Evolutionary conservation across 345 rosid species (phyloP).

Genomic region (Iberis pinnata): DNA sequence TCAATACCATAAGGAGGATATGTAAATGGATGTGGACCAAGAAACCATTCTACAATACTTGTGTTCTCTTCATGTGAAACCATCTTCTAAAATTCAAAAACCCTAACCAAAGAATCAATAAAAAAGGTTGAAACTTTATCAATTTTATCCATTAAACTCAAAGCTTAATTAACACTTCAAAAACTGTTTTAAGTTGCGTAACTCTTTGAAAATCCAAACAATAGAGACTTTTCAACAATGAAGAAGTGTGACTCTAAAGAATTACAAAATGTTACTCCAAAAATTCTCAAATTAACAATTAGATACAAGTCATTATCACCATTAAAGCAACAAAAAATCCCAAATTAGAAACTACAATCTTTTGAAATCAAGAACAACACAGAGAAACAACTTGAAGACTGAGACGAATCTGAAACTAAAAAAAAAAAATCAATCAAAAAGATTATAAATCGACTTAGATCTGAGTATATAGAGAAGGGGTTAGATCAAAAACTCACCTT

Average conservation of each 20-base stretch:
- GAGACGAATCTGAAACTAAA: not conserved
- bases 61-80: conserved; percentile 34
- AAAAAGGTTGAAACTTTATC: conserved; percentile 3
- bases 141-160: conserved; percentile 13
- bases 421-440: not conserved
- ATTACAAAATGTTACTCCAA: conserved; percentile 15
- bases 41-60: conserved; percentile 53
- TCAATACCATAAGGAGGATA: conserved; percentile 50
- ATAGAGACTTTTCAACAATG: conserved; percentile 30
- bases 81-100: conserved; percentile 10
- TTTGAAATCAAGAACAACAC: not conserved
- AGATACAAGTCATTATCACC: conserved; percentile 20
- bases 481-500: conserved; percentile 28
- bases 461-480: conserved; percentile 16
- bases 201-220: not conserved
- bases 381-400: too few relatives aligned
- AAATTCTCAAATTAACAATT: conserved; percentile 9
- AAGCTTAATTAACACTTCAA: not conserved
- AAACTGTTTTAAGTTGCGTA: conserved; percentile 11
- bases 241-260: conserved; percentile 18
- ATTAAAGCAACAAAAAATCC: conserved; percentile 4
- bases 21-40: conserved; percentile 41
- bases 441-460: conserved; percentile 17
- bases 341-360: conserved; percentile 6
- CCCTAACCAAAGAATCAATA: not conserved